Percentiles rank a stretch among this genome's conserved stretches.
These are phyloP conservation scores for Lasiodiplodia gonubiensis DNA, from an alignment of 2,329 filamentous ascomycete genomes.

Conservation along the genomic window DNA sequence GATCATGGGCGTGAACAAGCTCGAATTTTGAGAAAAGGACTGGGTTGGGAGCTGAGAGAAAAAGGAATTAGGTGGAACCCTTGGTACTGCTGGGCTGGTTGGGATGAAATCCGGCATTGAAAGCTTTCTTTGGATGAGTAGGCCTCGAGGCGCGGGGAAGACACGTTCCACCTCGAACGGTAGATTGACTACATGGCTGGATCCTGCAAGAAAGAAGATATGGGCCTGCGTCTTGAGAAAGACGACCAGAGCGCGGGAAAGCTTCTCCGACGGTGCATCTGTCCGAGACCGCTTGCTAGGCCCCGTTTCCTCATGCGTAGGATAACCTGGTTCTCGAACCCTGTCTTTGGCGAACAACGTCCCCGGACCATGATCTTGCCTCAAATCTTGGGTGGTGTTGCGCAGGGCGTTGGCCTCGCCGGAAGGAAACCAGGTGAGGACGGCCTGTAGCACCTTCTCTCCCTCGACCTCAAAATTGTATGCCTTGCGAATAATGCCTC, in stretches of 20 bases:
- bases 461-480: slow-evolving; percentile 88
- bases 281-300: slow-evolving; percentile 31
- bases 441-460: slow-evolving; percentile 81
- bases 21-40: slow-evolving; percentile 24
- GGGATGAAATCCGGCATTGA: slow-evolving; percentile 52
- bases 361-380: slow-evolving; percentile 18
- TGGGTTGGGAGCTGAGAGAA: slow-evolving; percentile 54
- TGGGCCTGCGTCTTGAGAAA: slow-evolving; percentile 92
- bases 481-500: slow-evolving; percentile 80
- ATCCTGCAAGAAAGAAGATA: slow-evolving; percentile 86
- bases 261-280: slow-evolving; percentile 34
- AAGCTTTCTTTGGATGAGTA: slow-evolving; percentile 84
- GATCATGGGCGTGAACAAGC: slow-evolving; percentile 13
- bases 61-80: slow-evolving; percentile 82
- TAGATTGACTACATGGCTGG: slow-evolving; percentile 87
- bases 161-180: slow-evolving; percentile 93
- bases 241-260: slow-evolving; percentile 73
- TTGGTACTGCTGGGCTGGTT: slow-evolving; percentile 50
- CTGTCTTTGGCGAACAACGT: slow-evolving; percentile 36
- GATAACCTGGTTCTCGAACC: slow-evolving; percentile 34
- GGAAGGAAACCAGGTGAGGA: slow-evolving; percentile 80
- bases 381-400: slow-evolving; percentile 10
- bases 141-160: slow-evolving; percentile 79
- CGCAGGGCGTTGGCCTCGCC: slow-evolving; percentile 34
- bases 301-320: neutral